Evolutionary conservation across 768 basidiomycete genomes (phyloP).

Genomic region (Mycena capillaripes): DNA sequence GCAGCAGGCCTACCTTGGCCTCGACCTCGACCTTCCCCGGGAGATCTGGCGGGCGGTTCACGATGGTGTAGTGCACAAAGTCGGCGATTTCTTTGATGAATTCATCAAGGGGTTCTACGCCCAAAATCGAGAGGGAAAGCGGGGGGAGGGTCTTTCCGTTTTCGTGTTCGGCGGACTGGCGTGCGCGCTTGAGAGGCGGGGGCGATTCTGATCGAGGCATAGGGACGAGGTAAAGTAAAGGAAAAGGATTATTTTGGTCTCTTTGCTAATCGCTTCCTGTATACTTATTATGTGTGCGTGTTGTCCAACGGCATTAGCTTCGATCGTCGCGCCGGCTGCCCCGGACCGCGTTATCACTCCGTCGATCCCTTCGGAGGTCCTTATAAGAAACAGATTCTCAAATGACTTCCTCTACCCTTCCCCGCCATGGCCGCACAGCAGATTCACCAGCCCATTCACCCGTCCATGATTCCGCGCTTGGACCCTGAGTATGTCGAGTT

Average conservation of each 20-base stretch:
- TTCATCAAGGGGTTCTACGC: conserved; percentile 92
- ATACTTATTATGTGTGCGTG: background rate
- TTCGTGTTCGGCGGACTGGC: conserved; percentile 38
- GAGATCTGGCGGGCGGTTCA: conserved; percentile 63
- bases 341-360: conserved; percentile 1
- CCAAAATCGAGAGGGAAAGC: conserved; percentile 85
- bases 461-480: conserved; percentile 67
- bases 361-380: background rate
- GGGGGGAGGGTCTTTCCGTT: conserved; percentile 64
- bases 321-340: background rate
- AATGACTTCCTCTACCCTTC: background rate
- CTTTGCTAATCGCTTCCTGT: background rate
- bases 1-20: conserved; percentile 88
- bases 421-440: conserved; percentile 28
- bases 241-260: background rate
- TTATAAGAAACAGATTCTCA: background rate
- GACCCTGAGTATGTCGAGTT: conserved; percentile 78
- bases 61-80: conserved; percentile 84
- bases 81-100: conserved; percentile 94
- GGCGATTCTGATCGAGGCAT: conserved; percentile 47
- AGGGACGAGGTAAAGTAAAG: no score
- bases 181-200: conserved; percentile 49
- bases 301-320: background rate
- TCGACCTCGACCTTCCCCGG: conserved; percentile 85
- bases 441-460: conserved; percentile 68